Evolutionary conservation across 1,139 yeast species (phyloP).

Genomic region (Suhomyces anneliseae): DNA sequence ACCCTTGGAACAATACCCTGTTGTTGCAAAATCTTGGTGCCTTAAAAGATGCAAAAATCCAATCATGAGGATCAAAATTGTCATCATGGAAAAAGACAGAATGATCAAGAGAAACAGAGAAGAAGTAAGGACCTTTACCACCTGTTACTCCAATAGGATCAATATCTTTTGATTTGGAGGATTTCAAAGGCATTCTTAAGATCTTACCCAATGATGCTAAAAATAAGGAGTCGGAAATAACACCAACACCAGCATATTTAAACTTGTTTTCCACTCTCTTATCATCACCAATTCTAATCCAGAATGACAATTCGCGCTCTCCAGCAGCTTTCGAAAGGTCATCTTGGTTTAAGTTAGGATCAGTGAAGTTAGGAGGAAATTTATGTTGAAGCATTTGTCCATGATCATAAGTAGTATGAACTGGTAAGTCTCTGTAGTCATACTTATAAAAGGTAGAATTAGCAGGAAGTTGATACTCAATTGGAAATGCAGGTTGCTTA

Average conservation of each 20-base stretch:
- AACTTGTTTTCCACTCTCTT: constrained; percentile 16
- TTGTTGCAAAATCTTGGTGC: constrained; percentile 41
- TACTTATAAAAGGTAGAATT: constrained; percentile 28
- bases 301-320: constrained; percentile 34
- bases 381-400: constrained; percentile 28
- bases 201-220: constrained; percentile 31
- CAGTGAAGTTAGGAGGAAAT: constrained; percentile 28
- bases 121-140: constrained; percentile 28
- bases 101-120: constrained; percentile 46
- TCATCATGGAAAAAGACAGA: constrained; percentile 44
- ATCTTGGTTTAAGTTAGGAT: constrained; percentile 17
- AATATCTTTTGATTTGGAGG: neutral
- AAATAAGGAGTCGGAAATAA: constrained; percentile 38
- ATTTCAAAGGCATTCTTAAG: constrained; percentile 21
- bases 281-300: constrained; percentile 31
- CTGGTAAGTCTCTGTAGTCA: constrained; percentile 24
- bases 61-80: constrained; percentile 41
- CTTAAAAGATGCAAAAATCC: constrained; percentile 37
- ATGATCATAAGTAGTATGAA: constrained; percentile 17
- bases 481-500: constrained; percentile 21
- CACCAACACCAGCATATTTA: constrained; percentile 29
- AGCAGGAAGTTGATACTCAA: constrained; percentile 36
- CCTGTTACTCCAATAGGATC: constrained; percentile 13
- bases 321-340: constrained; percentile 26
- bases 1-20: constrained; percentile 38